Evolutionary conservation across 768 basidiomycete species (phyloP), one percentile per base, ranked within the genome.

Genomic region (Podaxis pistillaris): DNA sequence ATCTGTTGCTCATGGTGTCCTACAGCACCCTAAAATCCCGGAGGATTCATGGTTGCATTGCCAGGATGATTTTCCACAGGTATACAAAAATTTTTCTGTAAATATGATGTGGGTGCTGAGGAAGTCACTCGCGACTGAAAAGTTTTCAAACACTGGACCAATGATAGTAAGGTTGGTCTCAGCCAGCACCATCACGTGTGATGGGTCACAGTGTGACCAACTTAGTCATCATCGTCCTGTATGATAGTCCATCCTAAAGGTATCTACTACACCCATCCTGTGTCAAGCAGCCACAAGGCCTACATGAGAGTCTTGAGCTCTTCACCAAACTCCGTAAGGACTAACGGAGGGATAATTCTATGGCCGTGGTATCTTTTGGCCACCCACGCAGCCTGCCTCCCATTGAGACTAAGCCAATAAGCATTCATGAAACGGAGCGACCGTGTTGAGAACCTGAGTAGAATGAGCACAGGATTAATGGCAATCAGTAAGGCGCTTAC

Each of bases 331-430:
- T 41, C 9, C 4, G 11, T 11, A 17, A 41, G 6, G 17, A 41
- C 6, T 11, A 4, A 41, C 17, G 1, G 11, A 8, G 66, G 60
- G n/a, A 67, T 26, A 19, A 54, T 37, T 7, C 60, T 6, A 40
- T 65, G 64, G 26, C 61, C 62, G 9, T 22, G 30, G 56, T 65
- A 65, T 26, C 53, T 58, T 36, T 65, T 63, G 22, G 54, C 40
- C 15, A 58, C 62, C 65, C 65, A 66, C 0, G 57, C 52, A 19
- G 65, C 65, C 30, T 66, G 51, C 15, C 11, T 44, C 8, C 51
- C 62, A 41, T 53, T 53, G 3, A 66, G 51, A 1, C 41, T 53
- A 12, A n/a, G 26, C 1, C 2, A 2, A 37, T 66, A 66, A 3
- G 56, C 56, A 49, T 58, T 28, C 41, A 63, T 66, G 38, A 63